phyloP scores from a whole-genome alignment of 257 asterid genomes.

The Salvia rosmarinus region DNA sequence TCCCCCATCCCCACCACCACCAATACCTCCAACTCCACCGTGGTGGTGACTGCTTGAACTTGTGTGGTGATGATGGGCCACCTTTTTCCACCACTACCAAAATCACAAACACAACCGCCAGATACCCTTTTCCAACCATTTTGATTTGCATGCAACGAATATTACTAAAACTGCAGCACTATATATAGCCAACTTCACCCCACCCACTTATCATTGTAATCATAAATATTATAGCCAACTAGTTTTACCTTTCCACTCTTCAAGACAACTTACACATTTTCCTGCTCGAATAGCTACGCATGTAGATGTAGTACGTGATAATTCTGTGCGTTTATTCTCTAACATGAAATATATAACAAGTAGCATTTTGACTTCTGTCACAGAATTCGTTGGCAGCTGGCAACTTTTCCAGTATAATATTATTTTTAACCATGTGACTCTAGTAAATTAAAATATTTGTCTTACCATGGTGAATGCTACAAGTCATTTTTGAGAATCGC shows the following conservation, averaged over 20 bases:
- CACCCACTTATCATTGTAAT: conserved; percentile 31
- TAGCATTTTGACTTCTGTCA: conserved; percentile 22
- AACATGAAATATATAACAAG: too few relatives aligned
- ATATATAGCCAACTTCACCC: conserved; percentile 25
- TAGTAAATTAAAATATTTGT: too few relatives aligned
- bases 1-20: conserved; percentile 24
- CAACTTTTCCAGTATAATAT: too few relatives aligned
- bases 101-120: conserved; percentile 36
- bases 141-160: conserved; percentile 33
- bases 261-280: conserved; percentile 28
- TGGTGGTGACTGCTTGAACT: conserved; percentile 21
- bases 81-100: conserved; percentile 46
- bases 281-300: conserved; percentile 45
- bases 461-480: too few relatives aligned
- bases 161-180: conserved; percentile 15
- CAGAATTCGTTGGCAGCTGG: conserved; percentile 38
- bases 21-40: conserved; percentile 33
- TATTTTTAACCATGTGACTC: too few relatives aligned
- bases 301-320: conserved; percentile 37
- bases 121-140: conserved; percentile 36
- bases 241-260: conserved; percentile 29
- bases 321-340: too few relatives aligned
- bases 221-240: conserved; percentile 42
- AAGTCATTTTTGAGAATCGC: too few relatives aligned
- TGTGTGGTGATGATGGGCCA: not conserved